Conservation (phyloP, 1,284 basidiomycete species). For the Puccinia polysora region DNA sequence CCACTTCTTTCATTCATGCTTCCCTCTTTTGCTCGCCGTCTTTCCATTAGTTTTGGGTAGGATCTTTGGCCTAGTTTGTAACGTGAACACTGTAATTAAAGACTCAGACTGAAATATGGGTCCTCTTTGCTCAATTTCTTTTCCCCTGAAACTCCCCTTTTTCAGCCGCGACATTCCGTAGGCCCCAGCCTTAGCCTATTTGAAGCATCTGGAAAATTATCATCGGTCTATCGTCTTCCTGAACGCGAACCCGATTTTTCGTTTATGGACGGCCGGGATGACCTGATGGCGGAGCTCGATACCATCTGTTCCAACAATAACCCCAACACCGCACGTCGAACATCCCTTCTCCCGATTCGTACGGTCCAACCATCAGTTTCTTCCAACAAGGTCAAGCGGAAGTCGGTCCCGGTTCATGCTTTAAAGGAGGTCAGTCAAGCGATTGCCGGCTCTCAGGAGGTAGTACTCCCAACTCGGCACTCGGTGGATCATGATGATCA, state of each 20-base stretch:
- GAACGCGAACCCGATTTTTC: not conserved
- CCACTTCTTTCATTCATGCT: no score
- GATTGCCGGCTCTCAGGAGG: no score
- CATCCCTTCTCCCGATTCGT: not conserved
- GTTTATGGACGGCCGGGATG: not conserved
- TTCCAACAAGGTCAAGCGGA: slow-evolving; percentile 8
- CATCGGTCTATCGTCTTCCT: not conserved
- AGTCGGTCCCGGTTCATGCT: not conserved
- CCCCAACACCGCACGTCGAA: not conserved
- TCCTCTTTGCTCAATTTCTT: no score
- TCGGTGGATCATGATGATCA: no score
- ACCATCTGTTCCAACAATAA: not conserved
- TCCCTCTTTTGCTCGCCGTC: no score
- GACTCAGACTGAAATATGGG: no score
- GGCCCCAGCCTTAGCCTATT: not conserved
- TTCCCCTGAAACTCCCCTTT: not conserved
- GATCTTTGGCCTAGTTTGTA: no score
- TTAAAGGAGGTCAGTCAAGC: not conserved
- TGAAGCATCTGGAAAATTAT: not conserved
- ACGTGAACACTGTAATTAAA: no score
- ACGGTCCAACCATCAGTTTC: not conserved
- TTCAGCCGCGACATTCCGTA: not conserved
- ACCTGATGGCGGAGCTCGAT: not conserved
- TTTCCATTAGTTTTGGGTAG: no score
- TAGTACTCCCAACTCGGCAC: no score